A percentile compares a stretch with the other conserved stretches of the same genome.
These are phyloP conservation scores for Bocquillonia castaneifolia DNA, from an alignment of 441 rosid species.

Conservation along the genomic window DNA sequence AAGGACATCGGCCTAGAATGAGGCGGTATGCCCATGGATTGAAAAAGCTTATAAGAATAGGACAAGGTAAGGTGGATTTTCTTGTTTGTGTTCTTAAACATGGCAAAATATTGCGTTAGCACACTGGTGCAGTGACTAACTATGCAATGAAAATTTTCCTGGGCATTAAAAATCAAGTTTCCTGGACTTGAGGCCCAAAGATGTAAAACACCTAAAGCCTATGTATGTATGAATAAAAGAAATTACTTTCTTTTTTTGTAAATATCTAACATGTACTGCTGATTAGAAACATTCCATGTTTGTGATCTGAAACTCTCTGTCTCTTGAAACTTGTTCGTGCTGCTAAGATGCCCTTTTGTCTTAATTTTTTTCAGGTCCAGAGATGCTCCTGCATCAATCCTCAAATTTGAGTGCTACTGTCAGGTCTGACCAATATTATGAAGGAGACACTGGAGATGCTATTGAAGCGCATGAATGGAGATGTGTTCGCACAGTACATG, in stretches of 20 bases:
- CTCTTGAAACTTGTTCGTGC: not conserved
- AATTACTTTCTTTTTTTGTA: not conserved
- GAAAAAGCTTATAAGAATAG: slow-evolving; percentile 74
- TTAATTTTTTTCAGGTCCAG: slow-evolving; percentile 62
- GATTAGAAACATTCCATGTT: not conserved
- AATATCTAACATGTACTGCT: no score
- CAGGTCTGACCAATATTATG: slow-evolving; percentile 46
- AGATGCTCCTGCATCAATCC: slow-evolving; percentile 70
- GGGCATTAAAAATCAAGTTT: slow-evolving; percentile 6
- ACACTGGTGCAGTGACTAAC: not conserved
- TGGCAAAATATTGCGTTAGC: not conserved
- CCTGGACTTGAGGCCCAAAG: not conserved
- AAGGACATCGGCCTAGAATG: slow-evolving; percentile 85
- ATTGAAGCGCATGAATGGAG: slow-evolving; percentile 90
- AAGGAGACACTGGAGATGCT: slow-evolving; percentile 81
- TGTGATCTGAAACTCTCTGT: not conserved
- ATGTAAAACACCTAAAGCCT: not conserved
- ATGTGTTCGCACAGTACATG: slow-evolving; percentile 87
- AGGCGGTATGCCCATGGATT: slow-evolving; percentile 85
- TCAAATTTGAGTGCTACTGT: slow-evolving; percentile 43
- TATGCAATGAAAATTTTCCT: not conserved
- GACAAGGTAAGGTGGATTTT: slow-evolving; percentile 64
- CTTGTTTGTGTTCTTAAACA: slow-evolving; percentile 2
- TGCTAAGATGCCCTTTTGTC: not conserved
- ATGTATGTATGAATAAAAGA: not conserved